Evolutionary conservation across 106 monocot species (phyloP).

Genomic region (Apostasia ramifera): DNA sequence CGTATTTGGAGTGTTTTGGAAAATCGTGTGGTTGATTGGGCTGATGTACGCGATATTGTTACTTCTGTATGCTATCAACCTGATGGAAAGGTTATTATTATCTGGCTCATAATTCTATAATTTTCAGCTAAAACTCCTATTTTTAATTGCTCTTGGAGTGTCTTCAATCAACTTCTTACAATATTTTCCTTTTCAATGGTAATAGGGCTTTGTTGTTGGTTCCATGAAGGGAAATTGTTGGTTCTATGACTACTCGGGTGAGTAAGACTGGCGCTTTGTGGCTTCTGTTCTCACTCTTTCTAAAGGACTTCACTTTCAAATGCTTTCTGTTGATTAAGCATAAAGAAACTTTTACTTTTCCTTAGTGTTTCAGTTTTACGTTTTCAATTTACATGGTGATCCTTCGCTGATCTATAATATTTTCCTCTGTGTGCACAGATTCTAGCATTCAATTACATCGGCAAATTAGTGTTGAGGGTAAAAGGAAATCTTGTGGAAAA

Average conservation of each 20-base stretch:
- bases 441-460: conserved; percentile 28
- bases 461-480: conserved; percentile 44
- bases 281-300: too few species aligned
- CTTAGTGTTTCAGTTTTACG: too few species aligned
- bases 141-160: background rate
- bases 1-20: conserved; percentile 64
- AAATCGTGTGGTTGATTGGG: conserved; percentile 70
- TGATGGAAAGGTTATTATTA: conserved; percentile 55
- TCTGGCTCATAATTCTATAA: background rate
- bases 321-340: too few species aligned
- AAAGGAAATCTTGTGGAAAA: conserved; percentile 50
- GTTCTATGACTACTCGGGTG: conserved; percentile 66
- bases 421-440: conserved; percentile 20
- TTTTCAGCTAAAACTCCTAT: background rate
- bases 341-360: too few species aligned
- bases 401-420: background rate
- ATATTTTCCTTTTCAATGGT: background rate
- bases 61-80: conserved; percentile 68
- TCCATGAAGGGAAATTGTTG: conserved; percentile 54
- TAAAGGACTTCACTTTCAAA: too few species aligned
- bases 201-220: conserved; percentile 86
- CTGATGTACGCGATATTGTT: conserved; percentile 64
- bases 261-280: too few species aligned
- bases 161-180: too few species aligned
- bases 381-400: too few species aligned